Evolutionary conservation across 2,329 filamentous ascomycete species (phyloP).

Genomic region (Zymoseptoria tritici): DNA sequence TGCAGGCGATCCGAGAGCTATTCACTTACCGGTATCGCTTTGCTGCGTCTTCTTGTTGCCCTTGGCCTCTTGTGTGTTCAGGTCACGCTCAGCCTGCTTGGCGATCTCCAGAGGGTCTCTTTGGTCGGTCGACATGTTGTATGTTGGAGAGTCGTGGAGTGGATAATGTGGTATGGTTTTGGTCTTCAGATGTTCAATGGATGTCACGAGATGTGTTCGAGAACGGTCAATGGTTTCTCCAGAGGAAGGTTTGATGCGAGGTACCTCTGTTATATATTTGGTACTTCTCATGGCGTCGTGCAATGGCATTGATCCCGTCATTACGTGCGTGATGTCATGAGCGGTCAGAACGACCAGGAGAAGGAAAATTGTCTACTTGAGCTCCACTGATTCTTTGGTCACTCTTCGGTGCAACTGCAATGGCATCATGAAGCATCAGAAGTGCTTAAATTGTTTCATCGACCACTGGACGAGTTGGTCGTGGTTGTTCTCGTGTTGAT

Average conservation of each 20-base stretch:
- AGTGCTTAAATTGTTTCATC: not conserved
- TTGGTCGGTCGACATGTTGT: not conserved
- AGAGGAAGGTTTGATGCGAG: not conserved
- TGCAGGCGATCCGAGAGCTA: not conserved
- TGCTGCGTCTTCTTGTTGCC: slow-evolving; percentile 9
- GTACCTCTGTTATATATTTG: not conserved
- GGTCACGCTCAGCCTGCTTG: slow-evolving; percentile 42
- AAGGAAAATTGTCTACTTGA: not conserved
- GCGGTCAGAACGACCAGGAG: not conserved
- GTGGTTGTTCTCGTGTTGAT: not conserved
- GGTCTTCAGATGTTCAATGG: not conserved
- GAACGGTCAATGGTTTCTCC: not conserved
- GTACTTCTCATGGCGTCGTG: not conserved
- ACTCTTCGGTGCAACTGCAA: not conserved
- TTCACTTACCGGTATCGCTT: slow-evolving; percentile 7
- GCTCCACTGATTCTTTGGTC: not conserved
- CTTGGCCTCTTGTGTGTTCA: slow-evolving; percentile 38
- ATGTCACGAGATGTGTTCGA: not conserved
- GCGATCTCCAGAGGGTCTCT: slow-evolving; percentile 37
- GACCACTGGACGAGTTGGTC: not conserved
- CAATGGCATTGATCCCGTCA: not conserved
- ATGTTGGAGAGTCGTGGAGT: not conserved
- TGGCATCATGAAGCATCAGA: not conserved
- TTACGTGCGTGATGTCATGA: not conserved
- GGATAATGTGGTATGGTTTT: not conserved